These are phyloP conservation scores for Mimosa pudica DNA, from an alignment of 306 rosid genomes.

Conservation along the genomic window DNA sequence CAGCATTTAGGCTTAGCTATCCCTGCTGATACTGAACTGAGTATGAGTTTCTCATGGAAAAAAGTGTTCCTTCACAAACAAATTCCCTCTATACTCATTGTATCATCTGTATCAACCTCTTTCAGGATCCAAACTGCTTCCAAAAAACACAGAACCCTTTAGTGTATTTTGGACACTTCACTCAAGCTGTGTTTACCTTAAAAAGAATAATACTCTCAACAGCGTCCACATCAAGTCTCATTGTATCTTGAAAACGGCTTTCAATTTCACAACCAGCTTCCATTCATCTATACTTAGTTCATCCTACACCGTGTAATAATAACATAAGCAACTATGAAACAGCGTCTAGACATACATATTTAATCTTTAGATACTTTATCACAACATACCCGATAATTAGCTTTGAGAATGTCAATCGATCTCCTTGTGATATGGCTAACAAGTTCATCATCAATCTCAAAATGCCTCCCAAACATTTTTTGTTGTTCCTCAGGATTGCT, in stretches of 20 bases:
- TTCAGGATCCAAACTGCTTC: neutral
- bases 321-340: slow-evolving; percentile 20
- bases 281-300: slow-evolving; percentile 75
- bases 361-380: neutral
- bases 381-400: slow-evolving; percentile 79
- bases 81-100: neutral
- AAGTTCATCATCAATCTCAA: slow-evolving; percentile 91
- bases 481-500: slow-evolving; percentile 90
- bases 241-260: slow-evolving; percentile 73
- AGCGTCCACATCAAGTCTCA: slow-evolving; percentile 30
- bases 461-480: slow-evolving; percentile 93
- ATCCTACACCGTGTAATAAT: slow-evolving; percentile 52
- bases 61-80: neutral
- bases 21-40: neutral
- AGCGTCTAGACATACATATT: neutral
- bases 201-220: neutral
- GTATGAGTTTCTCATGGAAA: neutral
- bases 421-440: slow-evolving; percentile 87
- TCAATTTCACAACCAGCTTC: slow-evolving; percentile 83
- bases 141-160: neutral
- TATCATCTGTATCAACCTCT: neutral
- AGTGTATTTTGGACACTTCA: slow-evolving; percentile 20
- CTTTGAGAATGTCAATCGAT: slow-evolving; percentile 84
- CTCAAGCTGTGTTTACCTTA: neutral
- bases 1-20: neutral